These are phyloP conservation scores for Myriosclerotinia scirpicola DNA, from an alignment of 2,329 filamentous ascomycete genomes.

Conservation along the genomic window DNA sequence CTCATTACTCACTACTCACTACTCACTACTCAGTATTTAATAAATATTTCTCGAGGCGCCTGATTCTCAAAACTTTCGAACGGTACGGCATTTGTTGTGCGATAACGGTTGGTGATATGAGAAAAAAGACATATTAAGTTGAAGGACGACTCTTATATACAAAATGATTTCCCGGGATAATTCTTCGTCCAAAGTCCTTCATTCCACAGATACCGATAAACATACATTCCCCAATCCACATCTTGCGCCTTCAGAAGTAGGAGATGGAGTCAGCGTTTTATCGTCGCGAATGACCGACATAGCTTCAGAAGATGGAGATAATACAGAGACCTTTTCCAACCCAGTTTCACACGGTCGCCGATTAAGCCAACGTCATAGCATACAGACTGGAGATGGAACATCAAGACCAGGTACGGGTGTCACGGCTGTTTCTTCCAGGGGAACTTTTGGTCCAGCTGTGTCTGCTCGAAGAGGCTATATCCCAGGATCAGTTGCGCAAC, in stretches of 20 bases:
- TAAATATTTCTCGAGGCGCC: constrained; percentile 2
- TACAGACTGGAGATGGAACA: constrained; percentile 44
- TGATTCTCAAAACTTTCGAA: constrained; percentile 11
- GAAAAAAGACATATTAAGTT: not conserved
- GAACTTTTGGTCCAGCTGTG: constrained; percentile 53
- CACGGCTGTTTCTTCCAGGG: constrained; percentile 47
- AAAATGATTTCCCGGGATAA: constrained; percentile 35
- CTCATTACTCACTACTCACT: too few species aligned
- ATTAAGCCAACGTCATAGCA: constrained; percentile 38
- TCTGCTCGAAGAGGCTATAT: constrained; percentile 52
- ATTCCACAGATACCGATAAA: constrained; percentile 28
- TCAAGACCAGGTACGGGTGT: constrained; percentile 55
- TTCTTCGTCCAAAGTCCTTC: constrained; percentile 24
- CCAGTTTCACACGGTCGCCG: constrained; percentile 40
- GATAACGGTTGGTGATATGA: constrained; percentile 3
- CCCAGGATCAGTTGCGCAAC: constrained; percentile 15
- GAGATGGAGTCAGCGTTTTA: constrained; percentile 49
- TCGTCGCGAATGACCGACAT: constrained; percentile 58
- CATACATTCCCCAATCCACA: constrained; percentile 31
- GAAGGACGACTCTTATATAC: not conserved
- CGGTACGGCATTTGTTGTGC: constrained; percentile 1
- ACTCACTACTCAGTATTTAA: not conserved
- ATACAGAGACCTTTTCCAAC: constrained; percentile 40
- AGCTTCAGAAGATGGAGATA: constrained; percentile 50
- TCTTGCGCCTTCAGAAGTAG: constrained; percentile 37